Evolutionary conservation across 345 rosid genomes (phyloP).

Genomic region (Fremontodendron californicum): DNA sequence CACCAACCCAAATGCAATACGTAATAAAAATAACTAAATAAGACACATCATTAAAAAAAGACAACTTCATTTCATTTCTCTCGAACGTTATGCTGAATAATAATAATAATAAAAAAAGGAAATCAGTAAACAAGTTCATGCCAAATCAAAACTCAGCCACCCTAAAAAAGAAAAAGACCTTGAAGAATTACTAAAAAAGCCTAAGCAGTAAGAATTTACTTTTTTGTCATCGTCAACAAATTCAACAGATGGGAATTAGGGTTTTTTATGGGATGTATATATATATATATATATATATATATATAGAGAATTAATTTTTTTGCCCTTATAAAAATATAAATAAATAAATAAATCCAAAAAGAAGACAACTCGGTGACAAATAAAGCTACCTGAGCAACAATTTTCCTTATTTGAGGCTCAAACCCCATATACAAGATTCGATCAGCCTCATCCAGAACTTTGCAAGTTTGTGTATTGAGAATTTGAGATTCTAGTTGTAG

Average conservation of each 20-base stretch:
- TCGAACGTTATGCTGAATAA: too few relatives aligned
- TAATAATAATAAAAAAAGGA: too few relatives aligned
- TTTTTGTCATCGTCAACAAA: too few relatives aligned
- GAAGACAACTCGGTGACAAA: not conserved
- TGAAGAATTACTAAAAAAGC: not conserved
- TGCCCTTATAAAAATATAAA: too few relatives aligned
- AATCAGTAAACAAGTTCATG: not conserved
- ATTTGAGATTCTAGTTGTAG: constrained; percentile 80
- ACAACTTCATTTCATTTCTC: not conserved
- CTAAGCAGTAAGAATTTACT: constrained; percentile 11
- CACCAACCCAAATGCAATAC: not conserved
- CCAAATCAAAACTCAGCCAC: not conserved
- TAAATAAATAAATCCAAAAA: too few relatives aligned
- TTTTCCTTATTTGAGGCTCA: constrained; percentile 96
- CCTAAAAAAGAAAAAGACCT: not conserved
- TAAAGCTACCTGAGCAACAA: constrained; percentile 61
- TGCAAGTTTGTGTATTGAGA: constrained; percentile 75
- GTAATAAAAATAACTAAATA: too few relatives aligned
- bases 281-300: too few relatives aligned
- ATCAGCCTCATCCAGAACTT: constrained; percentile 94
- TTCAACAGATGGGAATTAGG: not conserved
- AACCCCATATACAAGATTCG: constrained; percentile 98
- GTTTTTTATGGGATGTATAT: not conserved
- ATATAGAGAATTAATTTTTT: too few relatives aligned
- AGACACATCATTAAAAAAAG: not conserved